Conservation (phyloP, 2,329 filamentous ascomycete species). For the Cordyceps pruinosa region DNA sequence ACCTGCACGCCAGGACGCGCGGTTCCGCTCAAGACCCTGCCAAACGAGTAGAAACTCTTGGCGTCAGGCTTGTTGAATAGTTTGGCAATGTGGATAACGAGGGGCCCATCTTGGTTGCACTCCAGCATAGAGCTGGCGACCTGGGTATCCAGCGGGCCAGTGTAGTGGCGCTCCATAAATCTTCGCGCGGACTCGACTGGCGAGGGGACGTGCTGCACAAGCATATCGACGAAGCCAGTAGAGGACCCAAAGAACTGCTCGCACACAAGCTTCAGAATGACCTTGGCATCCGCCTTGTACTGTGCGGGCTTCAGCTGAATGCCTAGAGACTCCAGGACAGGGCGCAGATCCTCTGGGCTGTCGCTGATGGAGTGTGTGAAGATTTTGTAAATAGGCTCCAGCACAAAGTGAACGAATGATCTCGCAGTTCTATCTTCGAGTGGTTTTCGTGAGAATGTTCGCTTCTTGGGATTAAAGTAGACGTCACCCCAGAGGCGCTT, state of each 20-base stretch:
- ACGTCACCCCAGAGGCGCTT: constrained; percentile 90
- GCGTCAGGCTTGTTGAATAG: constrained; percentile 86
- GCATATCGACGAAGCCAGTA: constrained; percentile 90
- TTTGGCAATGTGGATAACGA: constrained; percentile 90
- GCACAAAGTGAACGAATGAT: constrained; percentile 87
- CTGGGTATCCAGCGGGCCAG: constrained; percentile 77
- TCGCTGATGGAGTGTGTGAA: constrained; percentile 93
- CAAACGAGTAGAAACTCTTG: constrained; percentile 84
- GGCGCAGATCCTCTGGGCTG: constrained; percentile 75
- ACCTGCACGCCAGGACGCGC: constrained; percentile 76
- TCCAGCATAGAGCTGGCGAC: constrained; percentile 71
- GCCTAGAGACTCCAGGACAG: constrained; percentile 69
- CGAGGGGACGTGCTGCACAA: constrained; percentile 82
- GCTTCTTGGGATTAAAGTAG: constrained; percentile 86
- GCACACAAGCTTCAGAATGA: constrained; percentile 81
- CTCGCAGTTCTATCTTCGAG: constrained; percentile 73
- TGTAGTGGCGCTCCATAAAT: constrained; percentile 82
- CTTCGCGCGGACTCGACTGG: constrained; percentile 70
- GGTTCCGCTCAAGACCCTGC: constrained; percentile 86
- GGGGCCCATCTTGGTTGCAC: constrained; percentile 82
- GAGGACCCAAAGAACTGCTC: constrained; percentile 92
- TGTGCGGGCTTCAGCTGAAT: constrained; percentile 88
- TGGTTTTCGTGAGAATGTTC: constrained; percentile 84
- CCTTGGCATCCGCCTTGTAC: constrained; percentile 82
- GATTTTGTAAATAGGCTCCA: constrained; percentile 97